Conservation (phyloP, 805 yeast species). For the Ascoidea rubescens region DNA sequence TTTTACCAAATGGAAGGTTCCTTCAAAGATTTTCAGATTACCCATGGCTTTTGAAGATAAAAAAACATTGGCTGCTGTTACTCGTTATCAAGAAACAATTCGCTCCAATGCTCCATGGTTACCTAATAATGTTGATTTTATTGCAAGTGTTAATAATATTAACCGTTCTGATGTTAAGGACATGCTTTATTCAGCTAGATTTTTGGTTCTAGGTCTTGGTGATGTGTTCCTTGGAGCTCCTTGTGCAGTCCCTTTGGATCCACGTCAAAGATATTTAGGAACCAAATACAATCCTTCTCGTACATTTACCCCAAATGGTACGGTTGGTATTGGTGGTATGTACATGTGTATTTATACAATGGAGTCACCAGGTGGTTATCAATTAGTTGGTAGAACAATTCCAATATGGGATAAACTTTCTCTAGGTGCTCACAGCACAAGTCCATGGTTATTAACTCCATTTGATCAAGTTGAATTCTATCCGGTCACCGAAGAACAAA, state of each 20-base stretch:
- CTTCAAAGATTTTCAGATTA: constrained; percentile 66
- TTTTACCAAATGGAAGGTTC: constrained; percentile 74
- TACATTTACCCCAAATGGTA: constrained; percentile 91
- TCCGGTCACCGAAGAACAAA: constrained; percentile 77
- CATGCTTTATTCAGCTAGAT: constrained; percentile 80
- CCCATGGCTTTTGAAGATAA: constrained; percentile 97
- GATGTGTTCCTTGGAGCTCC: constrained; percentile 98
- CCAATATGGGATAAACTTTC: constrained; percentile 96
- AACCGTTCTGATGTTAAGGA: constrained; percentile 64
- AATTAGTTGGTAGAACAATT: constrained; percentile 88
- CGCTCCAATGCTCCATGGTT: constrained; percentile 93
- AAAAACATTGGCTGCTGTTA: constrained; percentile 78
- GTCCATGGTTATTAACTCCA: constrained; percentile 86
- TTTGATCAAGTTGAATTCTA: constrained; percentile 93
- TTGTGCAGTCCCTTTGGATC: constrained; percentile 92
- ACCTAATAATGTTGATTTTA: constrained; percentile 93
- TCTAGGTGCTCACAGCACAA: constrained; percentile 48
- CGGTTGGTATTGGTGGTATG: constrained; percentile 97
- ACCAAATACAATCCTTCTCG: constrained; percentile 94
- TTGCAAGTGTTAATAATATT: constrained; percentile 78
- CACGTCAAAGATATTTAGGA: constrained; percentile 39
- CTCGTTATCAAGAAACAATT: constrained; percentile 86
- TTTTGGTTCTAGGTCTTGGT: constrained; percentile 88
- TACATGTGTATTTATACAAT: constrained; percentile 97
- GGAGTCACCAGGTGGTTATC: constrained; percentile 99